Percentiles rank a stretch among this genome's conserved stretches.
Evolutionary conservation across 129 eudicot species (phyloP).

Genomic region (Mikania micrantha): DNA sequence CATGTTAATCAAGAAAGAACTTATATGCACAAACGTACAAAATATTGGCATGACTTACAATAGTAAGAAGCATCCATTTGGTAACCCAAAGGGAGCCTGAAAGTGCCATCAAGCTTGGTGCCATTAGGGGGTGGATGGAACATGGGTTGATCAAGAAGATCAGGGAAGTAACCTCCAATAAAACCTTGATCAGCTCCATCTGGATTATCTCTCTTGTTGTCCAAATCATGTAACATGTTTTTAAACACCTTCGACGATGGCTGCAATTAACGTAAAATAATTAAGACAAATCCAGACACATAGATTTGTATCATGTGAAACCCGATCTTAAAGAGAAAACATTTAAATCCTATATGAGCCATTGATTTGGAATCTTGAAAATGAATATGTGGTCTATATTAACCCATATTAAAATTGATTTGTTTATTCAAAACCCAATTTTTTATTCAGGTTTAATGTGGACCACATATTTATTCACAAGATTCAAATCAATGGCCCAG

Average conservation of each 20-base stretch:
- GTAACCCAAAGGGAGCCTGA: conserved; percentile 89
- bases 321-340: too few species aligned
- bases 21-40: neutral
- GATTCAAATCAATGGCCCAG: too few species aligned
- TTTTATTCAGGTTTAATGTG: too few species aligned
- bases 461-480: too few species aligned
- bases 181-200: conserved; percentile 99
- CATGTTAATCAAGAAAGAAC: neutral
- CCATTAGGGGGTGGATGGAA: conserved; percentile 66
- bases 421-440: too few species aligned
- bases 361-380: too few species aligned
- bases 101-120: conserved; percentile 57
- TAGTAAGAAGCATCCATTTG: conserved; percentile 96
- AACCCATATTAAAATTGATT: too few species aligned
- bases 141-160: conserved; percentile 77
- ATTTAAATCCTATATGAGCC: too few species aligned
- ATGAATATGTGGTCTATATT: too few species aligned
- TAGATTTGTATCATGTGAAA: too few species aligned
- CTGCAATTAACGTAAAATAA: conserved; percentile 30
- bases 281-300: too few species aligned
- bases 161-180: conserved; percentile 62
- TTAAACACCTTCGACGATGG: conserved; percentile 73
- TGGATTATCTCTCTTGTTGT: conserved; percentile 40
- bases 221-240: conserved; percentile 59
- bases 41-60: conserved; percentile 45